phyloP scores from a whole-genome alignment of 805 yeast genomes.

The Cyberlindnera euphorbiae region DNA sequence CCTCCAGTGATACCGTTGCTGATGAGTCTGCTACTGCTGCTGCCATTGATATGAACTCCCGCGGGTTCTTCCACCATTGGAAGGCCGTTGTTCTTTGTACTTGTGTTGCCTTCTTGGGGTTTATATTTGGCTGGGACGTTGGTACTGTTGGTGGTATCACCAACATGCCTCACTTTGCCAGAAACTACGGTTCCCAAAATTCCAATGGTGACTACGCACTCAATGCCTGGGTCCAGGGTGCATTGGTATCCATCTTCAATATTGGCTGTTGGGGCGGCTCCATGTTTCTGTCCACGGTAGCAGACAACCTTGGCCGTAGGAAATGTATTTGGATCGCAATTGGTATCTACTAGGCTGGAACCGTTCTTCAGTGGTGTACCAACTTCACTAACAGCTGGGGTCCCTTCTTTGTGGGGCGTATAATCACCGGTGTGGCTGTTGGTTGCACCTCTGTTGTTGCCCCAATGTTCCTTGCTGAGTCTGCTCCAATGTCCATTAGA shows the following conservation, averaged over 20 bases:
- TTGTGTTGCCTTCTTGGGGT: conserved; percentile 65
- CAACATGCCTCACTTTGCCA: conserved; percentile 52
- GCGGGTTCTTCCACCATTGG: too few relatives aligned
- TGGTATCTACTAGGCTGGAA: conserved; percentile 56
- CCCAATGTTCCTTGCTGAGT: conserved; percentile 68
- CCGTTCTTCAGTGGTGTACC: conserved; percentile 55
- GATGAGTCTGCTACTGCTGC: too few relatives aligned
- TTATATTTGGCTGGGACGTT: conserved; percentile 72
- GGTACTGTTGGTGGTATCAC: conserved; percentile 74
- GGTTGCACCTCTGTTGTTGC: conserved; percentile 74
- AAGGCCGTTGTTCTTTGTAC: conserved; percentile 17
- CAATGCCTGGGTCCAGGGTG: conserved; percentile 45
- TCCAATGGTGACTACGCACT: conserved; percentile 36
- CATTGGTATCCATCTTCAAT: conserved; percentile 54
- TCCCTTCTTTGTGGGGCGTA: conserved; percentile 61
- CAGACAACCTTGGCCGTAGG: conserved; percentile 59
- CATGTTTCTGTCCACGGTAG: conserved; percentile 47
- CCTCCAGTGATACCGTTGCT: too few relatives aligned
- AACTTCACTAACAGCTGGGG: conserved; percentile 41
- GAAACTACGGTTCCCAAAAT: conserved; percentile 45
- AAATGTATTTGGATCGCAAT: conserved; percentile 48
- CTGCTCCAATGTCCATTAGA: conserved; percentile 63
- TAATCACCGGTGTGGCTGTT: conserved; percentile 68
- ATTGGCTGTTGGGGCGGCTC: conserved; percentile 73
- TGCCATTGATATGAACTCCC: too few relatives aligned